Evolutionary conservation across 495 filamentous ascomycete species (phyloP), one percentile per base, ranked within the genome.

Genomic region (Peziza echinospora): DNA sequence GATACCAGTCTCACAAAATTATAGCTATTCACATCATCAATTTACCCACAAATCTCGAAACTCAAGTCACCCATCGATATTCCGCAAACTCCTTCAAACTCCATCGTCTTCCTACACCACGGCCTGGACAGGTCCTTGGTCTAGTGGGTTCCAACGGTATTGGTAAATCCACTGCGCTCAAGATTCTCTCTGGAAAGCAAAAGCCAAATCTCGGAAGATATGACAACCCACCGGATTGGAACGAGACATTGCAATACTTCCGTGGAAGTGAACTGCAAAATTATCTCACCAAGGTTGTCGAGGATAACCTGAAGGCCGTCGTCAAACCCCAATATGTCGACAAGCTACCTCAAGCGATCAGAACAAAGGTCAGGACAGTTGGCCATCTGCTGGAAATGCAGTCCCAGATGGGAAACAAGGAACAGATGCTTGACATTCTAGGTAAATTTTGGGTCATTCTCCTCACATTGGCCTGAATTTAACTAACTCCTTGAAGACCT

Each of bases 81-180:
- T 87, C 86, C 10, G 87, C 89, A 54, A 97, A 97, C 70, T 94
- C 86, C 67, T 97, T 97, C 73, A 97, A 97, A 71, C 77, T 97
- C 49, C 89, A 97, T 64, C 73, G 89, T 53, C 72, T 97, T 53
- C 89, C 89, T 24, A 93, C 85, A 67, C 89, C 89, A 40, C 76
- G 89, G 37, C 89, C 89, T 24, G 91, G 91, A 23, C 84, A 93
- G 56, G 91, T 97, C n/a, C 68, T 97, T 21, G 89, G 89, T 64
- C 73, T 97, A 40, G 89, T 97, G 17, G 89, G 89, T 58, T 94
- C 87, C 45, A 96, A 97, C 75, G 89, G 89, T 80, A 97, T 96
- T 59, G 89, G 89, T 63, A 96, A 97, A 72, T 93, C 85, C 66
- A 96, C 89, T 0, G 89, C 89, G 1, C 68, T 97, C 62, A 96